phyloP scores from a whole-genome alignment of 1,284 basidiomycete species.

The Schizophyllum amplum region DNA sequence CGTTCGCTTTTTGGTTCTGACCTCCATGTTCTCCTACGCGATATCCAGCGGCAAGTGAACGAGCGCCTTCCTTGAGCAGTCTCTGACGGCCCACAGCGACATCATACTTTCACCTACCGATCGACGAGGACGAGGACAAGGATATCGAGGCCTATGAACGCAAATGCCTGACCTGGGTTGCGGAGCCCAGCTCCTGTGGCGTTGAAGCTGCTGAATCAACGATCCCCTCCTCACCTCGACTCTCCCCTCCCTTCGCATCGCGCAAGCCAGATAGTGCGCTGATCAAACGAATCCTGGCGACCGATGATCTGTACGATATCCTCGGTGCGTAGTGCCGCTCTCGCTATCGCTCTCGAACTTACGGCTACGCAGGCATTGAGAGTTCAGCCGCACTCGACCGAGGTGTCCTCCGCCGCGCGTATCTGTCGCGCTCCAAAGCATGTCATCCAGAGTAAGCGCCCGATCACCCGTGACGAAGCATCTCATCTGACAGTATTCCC shows the following conservation, averaged over 20 bases:
- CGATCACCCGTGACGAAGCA: background rate
- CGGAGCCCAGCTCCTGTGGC: conserved; percentile 19
- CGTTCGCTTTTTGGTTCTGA: background rate
- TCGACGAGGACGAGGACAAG: conserved; percentile 46
- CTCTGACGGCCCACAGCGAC: conserved; percentile 27
- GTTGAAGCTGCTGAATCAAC: conserved; percentile 21
- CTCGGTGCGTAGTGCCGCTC: conserved; percentile 28
- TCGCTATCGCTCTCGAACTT: background rate
- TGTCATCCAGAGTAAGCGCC: conserved; percentile 78
- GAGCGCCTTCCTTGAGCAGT: background rate
- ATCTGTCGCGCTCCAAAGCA: conserved; percentile 63
- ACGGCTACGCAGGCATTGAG: conserved; percentile 27
- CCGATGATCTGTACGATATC: conserved; percentile 65
- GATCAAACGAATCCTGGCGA: conserved; percentile 45
- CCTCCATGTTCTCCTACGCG: conserved; percentile 49
- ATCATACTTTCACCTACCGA: conserved; percentile 53
- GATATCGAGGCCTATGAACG: conserved; percentile 34
- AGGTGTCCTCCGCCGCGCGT: conserved; percentile 61
- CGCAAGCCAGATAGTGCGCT: conserved; percentile 22
- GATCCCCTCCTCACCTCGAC: conserved; percentile 14
- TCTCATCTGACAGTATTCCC: conserved; percentile 6
- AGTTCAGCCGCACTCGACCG: conserved; percentile 50
- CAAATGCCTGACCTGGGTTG: conserved; percentile 41
- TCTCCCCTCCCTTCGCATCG: conserved; percentile 13
- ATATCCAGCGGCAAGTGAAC: conserved; percentile 37